Conservation (phyloP, 1,284 basidiomycete species). For the Anthracocystis panici-leucophaei region DNA sequence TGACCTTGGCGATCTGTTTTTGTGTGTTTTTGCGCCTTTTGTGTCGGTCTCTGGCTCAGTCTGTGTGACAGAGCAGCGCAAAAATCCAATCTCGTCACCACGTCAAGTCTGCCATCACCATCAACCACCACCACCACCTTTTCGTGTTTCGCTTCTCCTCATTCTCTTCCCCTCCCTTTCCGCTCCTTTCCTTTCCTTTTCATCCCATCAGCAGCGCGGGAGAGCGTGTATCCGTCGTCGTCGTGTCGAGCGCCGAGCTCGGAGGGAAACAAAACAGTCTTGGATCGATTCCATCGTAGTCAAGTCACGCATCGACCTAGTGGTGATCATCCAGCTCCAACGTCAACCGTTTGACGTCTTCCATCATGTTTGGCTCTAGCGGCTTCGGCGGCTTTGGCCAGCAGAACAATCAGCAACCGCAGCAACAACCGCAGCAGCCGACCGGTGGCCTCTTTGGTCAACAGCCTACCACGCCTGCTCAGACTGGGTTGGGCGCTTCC, state of each 20-base stretch:
- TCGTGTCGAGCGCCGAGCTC: conserved; percentile 1
- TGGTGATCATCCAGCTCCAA: not conserved
- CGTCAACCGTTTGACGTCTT: not conserved
- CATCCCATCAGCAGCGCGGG: conserved; percentile 1
- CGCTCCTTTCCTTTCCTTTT: not conserved
- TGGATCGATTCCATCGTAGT: conserved; percentile 2
- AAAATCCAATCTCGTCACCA: conserved; percentile 5
- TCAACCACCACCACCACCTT: not conserved
- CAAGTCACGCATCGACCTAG: not conserved
- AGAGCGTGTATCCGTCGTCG: not conserved
- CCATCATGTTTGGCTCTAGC: conserved; percentile 57
- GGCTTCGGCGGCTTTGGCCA: conserved; percentile 64
- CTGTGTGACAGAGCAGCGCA: too few species aligned
- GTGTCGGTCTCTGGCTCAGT: too few species aligned
- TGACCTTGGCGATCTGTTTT: conserved; percentile 14
- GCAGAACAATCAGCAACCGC: conserved; percentile 58
- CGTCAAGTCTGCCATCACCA: conserved; percentile 7
- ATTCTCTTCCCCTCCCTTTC: not conserved
- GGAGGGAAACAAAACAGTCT: not conserved
- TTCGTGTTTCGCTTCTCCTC: conserved; percentile 1
- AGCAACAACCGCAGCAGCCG: conserved; percentile 65
- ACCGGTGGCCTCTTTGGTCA: conserved; percentile 69
- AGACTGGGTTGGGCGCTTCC: conserved; percentile 41
- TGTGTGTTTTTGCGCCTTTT: not conserved
- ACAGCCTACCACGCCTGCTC: conserved; percentile 63